Conservation (phyloP, 2,329 filamentous ascomycete species). For the Aschersonia sp. region DNA sequence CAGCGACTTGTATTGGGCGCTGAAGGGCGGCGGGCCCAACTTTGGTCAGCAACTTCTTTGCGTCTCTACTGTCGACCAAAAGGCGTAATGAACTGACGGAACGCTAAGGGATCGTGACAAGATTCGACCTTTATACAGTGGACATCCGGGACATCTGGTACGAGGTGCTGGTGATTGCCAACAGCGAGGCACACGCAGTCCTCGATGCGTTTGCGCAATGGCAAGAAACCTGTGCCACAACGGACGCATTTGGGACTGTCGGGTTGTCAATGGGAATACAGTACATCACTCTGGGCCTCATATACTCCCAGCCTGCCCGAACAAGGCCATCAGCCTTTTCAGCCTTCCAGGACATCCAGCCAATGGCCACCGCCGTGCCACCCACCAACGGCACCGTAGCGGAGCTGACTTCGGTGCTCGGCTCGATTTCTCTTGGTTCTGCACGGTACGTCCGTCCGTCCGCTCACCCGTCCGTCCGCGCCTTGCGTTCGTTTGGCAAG, state of each 20-base stretch:
- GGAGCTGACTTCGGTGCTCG: not conserved
- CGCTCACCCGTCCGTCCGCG: too few relatives aligned
- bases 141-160: conserved; percentile 6
- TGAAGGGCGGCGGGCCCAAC: conserved; percentile 16
- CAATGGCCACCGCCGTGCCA: not conserved
- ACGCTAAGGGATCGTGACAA: conserved; percentile 9
- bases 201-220: not conserved
- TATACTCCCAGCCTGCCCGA: not conserved
- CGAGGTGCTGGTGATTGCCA: not conserved
- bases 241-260: not conserved
- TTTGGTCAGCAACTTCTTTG: conserved; percentile 12
- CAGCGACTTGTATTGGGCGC: conserved; percentile 7
- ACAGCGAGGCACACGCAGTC: not conserved
- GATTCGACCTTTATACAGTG: conserved; percentile 7
- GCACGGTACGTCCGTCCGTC: not conserved
- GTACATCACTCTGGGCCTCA: not conserved
- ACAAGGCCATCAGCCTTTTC: not conserved
- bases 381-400: not conserved
- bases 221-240: not conserved
- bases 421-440: not conserved
- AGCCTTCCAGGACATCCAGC: not conserved
- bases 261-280: not conserved
- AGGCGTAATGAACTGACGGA: too few relatives aligned
- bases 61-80: not conserved
- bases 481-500: too few relatives aligned